phyloP scores from a whole-genome alignment of 768 basidiomycete genomes.

The Lentinus brumalis region DNA sequence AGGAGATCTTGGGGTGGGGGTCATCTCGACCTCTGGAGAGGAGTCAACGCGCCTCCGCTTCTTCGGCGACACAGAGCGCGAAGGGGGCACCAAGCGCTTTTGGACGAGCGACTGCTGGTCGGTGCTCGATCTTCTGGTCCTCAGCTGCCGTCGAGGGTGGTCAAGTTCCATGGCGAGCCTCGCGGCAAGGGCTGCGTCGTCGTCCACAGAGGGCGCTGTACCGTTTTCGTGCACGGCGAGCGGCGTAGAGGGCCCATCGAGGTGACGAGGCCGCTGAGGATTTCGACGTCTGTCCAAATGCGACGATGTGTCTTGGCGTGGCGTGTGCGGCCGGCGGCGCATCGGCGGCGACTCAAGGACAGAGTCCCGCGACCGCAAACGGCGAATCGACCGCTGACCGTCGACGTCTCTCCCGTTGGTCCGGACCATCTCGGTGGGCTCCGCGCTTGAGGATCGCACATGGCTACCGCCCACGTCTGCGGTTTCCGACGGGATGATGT shows the following conservation, averaged over 20 bases:
- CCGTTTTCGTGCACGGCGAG: not conserved
- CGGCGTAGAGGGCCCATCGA: not conserved
- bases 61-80: conserved; percentile 23
- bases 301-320: not conserved
- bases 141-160: conserved; percentile 29
- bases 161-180: conserved; percentile 32
- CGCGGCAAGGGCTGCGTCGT: conserved; percentile 31
- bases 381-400: conserved; percentile 11
- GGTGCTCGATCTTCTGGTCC: conserved; percentile 32
- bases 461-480: not conserved
- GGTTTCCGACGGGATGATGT: not conserved
- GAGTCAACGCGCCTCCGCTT: conserved; percentile 36
- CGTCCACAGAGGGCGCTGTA: conserved; percentile 3
- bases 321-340: conserved; percentile 10
- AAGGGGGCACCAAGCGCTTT: conserved; percentile 12
- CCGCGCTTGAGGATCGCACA: conserved; percentile 7
- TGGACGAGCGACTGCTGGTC: conserved; percentile 11
- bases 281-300: conserved; percentile 2
- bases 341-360: conserved; percentile 13
- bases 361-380: conserved; percentile 14
- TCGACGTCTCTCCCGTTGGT: conserved; percentile 5
- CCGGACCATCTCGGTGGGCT: conserved; percentile 6
- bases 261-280: not conserved
- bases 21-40: conserved; percentile 24
- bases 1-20: conserved; percentile 4